Conservation (phyloP, 1,284 basidiomycete genomes). For the Ustilago cynodontis region DNA sequence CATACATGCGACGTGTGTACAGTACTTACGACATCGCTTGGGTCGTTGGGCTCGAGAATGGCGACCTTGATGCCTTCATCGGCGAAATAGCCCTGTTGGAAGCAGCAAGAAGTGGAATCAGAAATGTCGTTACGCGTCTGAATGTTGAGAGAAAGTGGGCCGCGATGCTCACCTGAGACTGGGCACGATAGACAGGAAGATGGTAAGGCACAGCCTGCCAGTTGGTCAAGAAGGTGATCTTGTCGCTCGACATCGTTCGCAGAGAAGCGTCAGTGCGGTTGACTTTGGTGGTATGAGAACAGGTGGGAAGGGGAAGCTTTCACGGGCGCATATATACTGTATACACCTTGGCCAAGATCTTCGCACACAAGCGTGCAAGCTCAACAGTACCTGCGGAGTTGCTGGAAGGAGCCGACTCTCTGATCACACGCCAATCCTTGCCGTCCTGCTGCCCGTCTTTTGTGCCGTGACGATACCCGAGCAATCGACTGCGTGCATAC, state of each 20-base stretch:
- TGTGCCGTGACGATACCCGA: neutral
- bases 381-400: no score
- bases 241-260: constrained; percentile 50
- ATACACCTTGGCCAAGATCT: neutral
- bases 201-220: constrained; percentile 71
- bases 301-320: neutral
- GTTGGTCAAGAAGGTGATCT: constrained; percentile 59
- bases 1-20: neutral
- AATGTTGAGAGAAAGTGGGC: neutral
- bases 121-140: constrained; percentile 23
- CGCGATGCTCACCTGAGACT: constrained; percentile 58
- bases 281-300: neutral
- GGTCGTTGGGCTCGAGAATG: constrained; percentile 70
- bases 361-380: neutral
- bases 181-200: constrained; percentile 70
- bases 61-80: constrained; percentile 71
- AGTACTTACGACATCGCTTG: constrained; percentile 57
- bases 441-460: neutral
- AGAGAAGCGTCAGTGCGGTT: neutral
- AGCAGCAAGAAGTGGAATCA: neutral
- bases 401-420: neutral
- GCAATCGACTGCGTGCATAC: neutral
- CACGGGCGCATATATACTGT: neutral
- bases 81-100: constrained; percentile 49
- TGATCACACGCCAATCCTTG: neutral